A percentile compares a stretch with the other conserved stretches of the same genome.
These are phyloP conservation scores for Pythium coloratum DNA, from an alignment of 352 stramenopile species.

Conservation along the genomic window DNA sequence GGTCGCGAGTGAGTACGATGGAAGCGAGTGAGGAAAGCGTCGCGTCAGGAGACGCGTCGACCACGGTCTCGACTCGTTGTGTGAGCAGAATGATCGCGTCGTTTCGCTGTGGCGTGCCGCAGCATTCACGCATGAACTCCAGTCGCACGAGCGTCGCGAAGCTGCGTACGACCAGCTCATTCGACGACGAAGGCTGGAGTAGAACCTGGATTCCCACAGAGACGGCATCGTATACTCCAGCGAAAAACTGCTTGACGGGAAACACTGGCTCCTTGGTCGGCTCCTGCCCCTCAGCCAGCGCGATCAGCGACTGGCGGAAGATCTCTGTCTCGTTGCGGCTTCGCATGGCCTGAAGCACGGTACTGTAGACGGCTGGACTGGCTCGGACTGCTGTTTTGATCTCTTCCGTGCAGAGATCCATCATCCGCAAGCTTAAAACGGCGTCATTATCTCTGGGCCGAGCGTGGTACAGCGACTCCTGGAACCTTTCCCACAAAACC, in stretches of 20 bases:
- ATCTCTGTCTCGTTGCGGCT: constrained; percentile 6
- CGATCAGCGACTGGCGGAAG: constrained; percentile 9
- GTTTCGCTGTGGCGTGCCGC: constrained; percentile 32
- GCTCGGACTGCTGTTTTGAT: constrained; percentile 5
- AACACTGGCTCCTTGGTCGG: background rate
- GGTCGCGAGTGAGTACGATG: constrained; percentile 16
- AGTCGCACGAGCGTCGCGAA: constrained; percentile 26
- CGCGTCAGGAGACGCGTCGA: constrained; percentile 36
- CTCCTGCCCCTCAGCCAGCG: background rate
- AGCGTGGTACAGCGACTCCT: constrained; percentile 11
- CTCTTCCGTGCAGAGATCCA: constrained; percentile 1
- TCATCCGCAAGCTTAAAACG: background rate
- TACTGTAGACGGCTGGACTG: background rate
- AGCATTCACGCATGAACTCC: constrained; percentile 54
- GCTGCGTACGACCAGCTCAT: constrained; percentile 1
- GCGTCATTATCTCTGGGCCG: constrained; percentile 1
- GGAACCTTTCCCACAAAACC: background rate
- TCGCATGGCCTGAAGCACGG: constrained; percentile 6
- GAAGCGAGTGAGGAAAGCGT: constrained; percentile 38
- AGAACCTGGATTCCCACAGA: constrained; percentile 4
- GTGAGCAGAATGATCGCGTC: constrained; percentile 42
- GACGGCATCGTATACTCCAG: constrained; percentile 8
- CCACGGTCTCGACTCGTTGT: constrained; percentile 37
- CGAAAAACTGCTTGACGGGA: background rate
- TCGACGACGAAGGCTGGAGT: constrained; percentile 1